Percentiles rank a stretch among this genome's conserved stretches.
phyloP scores from a whole-genome alignment of 805 yeast species.

The Starmerella geochares region DNA sequence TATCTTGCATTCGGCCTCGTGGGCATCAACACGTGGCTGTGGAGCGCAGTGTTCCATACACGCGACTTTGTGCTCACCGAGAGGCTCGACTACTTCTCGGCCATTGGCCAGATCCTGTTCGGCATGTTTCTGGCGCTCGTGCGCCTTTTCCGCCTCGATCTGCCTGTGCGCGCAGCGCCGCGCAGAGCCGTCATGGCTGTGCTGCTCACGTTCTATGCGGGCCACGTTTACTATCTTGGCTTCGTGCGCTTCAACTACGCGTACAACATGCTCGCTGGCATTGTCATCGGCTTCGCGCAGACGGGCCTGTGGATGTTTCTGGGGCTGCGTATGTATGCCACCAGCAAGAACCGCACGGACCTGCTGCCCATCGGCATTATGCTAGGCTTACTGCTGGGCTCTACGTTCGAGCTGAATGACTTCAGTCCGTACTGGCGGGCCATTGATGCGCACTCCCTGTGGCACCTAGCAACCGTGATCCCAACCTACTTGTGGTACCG shows the following conservation, averaged over 20 bases:
- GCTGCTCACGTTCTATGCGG: constrained; percentile 39
- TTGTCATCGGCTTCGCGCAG: constrained; percentile 66
- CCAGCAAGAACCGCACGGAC: constrained; percentile 32
- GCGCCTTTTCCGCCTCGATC: constrained; percentile 53
- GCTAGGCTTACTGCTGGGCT: constrained; percentile 50
- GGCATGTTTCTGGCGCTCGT: constrained; percentile 63
- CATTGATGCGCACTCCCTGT: constrained; percentile 83
- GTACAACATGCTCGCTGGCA: constrained; percentile 87
- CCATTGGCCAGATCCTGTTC: constrained; percentile 74
- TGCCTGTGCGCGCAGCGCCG: constrained; percentile 25
- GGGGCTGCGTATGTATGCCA: constrained; percentile 26
- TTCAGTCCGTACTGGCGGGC: constrained; percentile 62
- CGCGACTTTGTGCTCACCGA: constrained; percentile 75
- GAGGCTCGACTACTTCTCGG: constrained; percentile 80
- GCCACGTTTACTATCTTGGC: constrained; percentile 57
- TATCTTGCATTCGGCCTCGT: constrained; percentile 46
- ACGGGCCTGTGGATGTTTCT: constrained; percentile 43
- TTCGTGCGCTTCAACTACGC: constrained; percentile 75
- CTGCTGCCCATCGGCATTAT: constrained; percentile 46
- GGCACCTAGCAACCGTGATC: constrained; percentile 83
- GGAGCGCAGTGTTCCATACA: constrained; percentile 77
- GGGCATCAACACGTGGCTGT: constrained; percentile 80
- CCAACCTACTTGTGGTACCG: constrained; percentile 71
- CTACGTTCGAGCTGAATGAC: constrained; percentile 85
- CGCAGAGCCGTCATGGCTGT: constrained; percentile 35